Evolutionary conservation across 2,329 filamentous ascomycete species (phyloP).

Genomic region (Phoma sp.): DNA sequence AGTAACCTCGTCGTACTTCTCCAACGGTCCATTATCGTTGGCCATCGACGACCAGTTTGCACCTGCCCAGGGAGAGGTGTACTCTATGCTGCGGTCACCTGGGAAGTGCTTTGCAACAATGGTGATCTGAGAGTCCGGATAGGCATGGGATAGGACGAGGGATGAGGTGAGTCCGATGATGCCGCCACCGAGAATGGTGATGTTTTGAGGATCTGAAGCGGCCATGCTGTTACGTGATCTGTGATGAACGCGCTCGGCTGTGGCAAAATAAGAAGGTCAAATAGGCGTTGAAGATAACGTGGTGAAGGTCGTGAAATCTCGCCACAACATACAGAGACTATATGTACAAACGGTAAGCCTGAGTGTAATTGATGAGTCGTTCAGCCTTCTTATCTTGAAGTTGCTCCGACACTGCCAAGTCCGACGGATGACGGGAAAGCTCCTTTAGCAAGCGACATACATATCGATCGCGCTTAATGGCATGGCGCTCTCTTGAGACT

Average conservation of each 20-base stretch:
- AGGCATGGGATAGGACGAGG: slow-evolving; percentile 62
- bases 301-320: neutral
- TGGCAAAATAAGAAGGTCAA: neutral
- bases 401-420: slow-evolving; percentile 3
- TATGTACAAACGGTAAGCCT: neutral
- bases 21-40: slow-evolving; percentile 41
- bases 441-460: neutral
- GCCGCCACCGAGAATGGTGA: slow-evolving; percentile 59
- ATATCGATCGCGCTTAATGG: too few species aligned
- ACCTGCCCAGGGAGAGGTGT: slow-evolving; percentile 87
- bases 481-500: neutral
- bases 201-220: slow-evolving; percentile 16
- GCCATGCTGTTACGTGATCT: slow-evolving; percentile 16
- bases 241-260: neutral
- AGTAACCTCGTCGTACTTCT: slow-evolving; percentile 41
- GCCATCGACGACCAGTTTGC: slow-evolving; percentile 73
- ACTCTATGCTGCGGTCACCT: slow-evolving; percentile 90
- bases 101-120: slow-evolving; percentile 89
- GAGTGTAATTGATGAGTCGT: neutral
- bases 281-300: neutral
- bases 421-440: slow-evolving; percentile 14
- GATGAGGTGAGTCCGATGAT: slow-evolving; percentile 71
- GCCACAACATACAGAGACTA: neutral
- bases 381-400: neutral
- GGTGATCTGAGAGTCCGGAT: slow-evolving; percentile 64